Evolutionary conservation across 768 basidiomycete species (phyloP).

Genomic region (Ephemerocybe angulata): DNA sequence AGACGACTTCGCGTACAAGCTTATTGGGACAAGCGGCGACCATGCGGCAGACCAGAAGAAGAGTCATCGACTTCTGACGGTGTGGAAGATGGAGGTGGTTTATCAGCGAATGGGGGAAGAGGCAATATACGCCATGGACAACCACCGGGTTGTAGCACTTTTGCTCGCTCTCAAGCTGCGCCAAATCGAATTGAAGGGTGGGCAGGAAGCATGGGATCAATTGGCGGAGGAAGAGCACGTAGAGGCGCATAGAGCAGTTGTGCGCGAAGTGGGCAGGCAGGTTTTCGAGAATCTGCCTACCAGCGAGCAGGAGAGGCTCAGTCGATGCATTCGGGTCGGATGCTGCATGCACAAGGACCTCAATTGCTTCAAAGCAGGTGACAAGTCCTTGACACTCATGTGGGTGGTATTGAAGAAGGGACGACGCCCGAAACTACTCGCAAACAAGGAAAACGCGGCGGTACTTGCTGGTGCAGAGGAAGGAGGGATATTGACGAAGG

Average conservation of each 20-base stretch:
- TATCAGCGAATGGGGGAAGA: slow-evolving; percentile 12
- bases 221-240: slow-evolving; percentile 14
- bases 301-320: slow-evolving; percentile 8
- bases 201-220: slow-evolving; percentile 14
- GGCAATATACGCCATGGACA: slow-evolving; percentile 2
- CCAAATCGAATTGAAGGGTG: slow-evolving; percentile 14
- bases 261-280: slow-evolving; percentile 12
- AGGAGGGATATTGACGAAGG: background rate
- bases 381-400: slow-evolving; percentile 11
- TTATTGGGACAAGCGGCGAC: slow-evolving; percentile 15
- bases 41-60: slow-evolving; percentile 19
- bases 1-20: slow-evolving; percentile 4
- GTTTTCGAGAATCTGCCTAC: slow-evolving; percentile 13
- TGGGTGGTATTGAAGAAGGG: slow-evolving; percentile 9
- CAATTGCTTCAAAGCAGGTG: slow-evolving; percentile 22
- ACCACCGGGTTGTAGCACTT: background rate
- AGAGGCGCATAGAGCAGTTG: background rate
- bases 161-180: slow-evolving; percentile 2
- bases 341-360: slow-evolving; percentile 31
- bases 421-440: background rate
- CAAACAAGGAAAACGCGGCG: slow-evolving; percentile 5
- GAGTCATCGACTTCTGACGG: slow-evolving; percentile 7
- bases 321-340: slow-evolving; percentile 23
- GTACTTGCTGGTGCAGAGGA: background rate
- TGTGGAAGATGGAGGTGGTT: slow-evolving; percentile 8